Evolutionary conservation across 169 alveolate species (phyloP), one percentile per base, ranked within the genome.

Genomic region (Neospora caninum): DNA sequence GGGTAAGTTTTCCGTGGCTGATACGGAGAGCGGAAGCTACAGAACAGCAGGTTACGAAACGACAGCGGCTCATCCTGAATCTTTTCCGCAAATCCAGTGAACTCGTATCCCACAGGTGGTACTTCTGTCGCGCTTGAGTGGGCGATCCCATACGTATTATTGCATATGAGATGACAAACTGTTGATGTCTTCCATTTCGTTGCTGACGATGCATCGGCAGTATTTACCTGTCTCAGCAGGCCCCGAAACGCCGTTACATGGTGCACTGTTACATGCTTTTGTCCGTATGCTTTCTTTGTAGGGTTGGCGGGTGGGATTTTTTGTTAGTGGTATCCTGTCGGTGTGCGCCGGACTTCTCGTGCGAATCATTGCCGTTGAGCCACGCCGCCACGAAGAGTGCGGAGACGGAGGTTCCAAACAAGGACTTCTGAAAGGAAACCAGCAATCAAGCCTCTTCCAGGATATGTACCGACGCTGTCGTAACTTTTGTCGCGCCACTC

Each of bases 301-400:
- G 94, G 96, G 96, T 10, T 94, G 96, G 96, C 94, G 96, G 29
- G 43, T 94, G 18, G 96, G 93, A 22, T 94, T 91, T 69, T 82
- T 91, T 42, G 42, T 92, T 25, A 83, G 92, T 42, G 96, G 96
- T 64, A 67, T 87, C 34, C 27, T 83, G 43, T 94, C 96, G 16
- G 86, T 83, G 69, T 64, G 82, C 39, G 91, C 88, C n/a, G 96
- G 94, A n/a, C 49, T 92, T 38, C 92, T 91, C 43, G 93, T 92
- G 67, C 91, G 87, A 42, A 39, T 88, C 73, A 69, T 94, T 10
- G 94, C 94, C 38, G 93, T 53, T 39, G 96, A 94, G 92, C 96
- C 96, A n/a, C 94, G 80, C 36, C 96, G 96, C 29, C 67, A 80
- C 39, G 58, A 41, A 45, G 91, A 10, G 22, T n/a, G 36, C 39